These are phyloP conservation scores for Boletellus sp. DNA, from an alignment of 768 basidiomycete species.

Conservation along the genomic window DNA sequence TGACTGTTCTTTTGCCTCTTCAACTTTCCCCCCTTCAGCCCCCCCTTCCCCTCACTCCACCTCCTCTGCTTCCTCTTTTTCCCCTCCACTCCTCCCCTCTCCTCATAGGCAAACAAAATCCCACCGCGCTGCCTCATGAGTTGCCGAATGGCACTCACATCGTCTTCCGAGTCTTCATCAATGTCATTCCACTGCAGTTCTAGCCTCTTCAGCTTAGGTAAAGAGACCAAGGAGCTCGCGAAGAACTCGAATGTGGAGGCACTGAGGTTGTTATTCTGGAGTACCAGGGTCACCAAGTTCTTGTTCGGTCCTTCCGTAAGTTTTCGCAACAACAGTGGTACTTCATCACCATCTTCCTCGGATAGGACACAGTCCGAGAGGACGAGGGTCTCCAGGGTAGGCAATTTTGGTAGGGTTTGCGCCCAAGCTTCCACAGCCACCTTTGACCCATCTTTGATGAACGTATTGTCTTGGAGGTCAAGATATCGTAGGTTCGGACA, in stretches of 20 bases:
- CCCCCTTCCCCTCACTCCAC: slow-evolving; percentile 44
- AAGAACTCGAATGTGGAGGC: slow-evolving; percentile 62
- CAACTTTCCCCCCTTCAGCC: slow-evolving; percentile 31
- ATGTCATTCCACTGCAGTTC: slow-evolving; percentile 92
- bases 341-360: slow-evolving; percentile 65
- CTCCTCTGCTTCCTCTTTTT: slow-evolving; percentile 62
- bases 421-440: slow-evolving; percentile 59
- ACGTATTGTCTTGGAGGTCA: slow-evolving; percentile 92
- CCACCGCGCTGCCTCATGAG: slow-evolving; percentile 65
- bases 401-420: slow-evolving; percentile 64
- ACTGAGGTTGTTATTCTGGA: slow-evolving; percentile 93
- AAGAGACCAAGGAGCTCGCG: slow-evolving; percentile 58
- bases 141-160: slow-evolving; percentile 46
- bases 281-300: slow-evolving; percentile 68
- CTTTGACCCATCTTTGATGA: slow-evolving; percentile 62
- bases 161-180: slow-evolving; percentile 68
- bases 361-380: slow-evolving; percentile 90
- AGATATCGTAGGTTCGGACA: slow-evolving; percentile 66
- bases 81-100: slow-evolving; percentile 85
- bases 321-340: slow-evolving; percentile 58
- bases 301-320: slow-evolving; percentile 69
- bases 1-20: slow-evolving; percentile 18
- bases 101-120: slow-evolving; percentile 63
- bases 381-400: slow-evolving; percentile 71
- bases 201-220: slow-evolving; percentile 58